Conservation (phyloP, 116 monocot species). For the Papilionanthe hybrid region DNA sequence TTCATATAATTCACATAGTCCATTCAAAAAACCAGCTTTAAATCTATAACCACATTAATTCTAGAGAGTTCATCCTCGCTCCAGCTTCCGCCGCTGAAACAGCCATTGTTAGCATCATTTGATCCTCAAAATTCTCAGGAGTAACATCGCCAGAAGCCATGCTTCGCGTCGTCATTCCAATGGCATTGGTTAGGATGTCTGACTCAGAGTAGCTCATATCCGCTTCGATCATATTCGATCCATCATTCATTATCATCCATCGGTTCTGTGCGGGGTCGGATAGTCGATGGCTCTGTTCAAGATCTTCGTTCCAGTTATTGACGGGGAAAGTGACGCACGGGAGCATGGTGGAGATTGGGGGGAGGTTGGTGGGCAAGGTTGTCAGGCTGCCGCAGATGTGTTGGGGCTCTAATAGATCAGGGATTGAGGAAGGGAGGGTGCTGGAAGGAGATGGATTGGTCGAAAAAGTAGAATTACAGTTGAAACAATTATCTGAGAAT, state of each 20-base stretch:
- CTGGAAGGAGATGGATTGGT: slow-evolving; percentile 32
- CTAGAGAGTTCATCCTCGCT: slow-evolving; percentile 34
- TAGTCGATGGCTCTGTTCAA: slow-evolving; percentile 13
- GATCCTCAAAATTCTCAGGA: slow-evolving; percentile 75
- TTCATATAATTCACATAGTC: neutral
- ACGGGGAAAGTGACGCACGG: slow-evolving; percentile 4
- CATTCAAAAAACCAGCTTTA: slow-evolving; percentile 5
- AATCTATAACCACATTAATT: slow-evolving; percentile 35
- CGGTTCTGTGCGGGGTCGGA: slow-evolving; percentile 4
- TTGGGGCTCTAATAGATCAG: slow-evolving; percentile 47
- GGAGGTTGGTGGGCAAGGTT: neutral
- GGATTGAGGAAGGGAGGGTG: slow-evolving; percentile 44
- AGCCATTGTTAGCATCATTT: slow-evolving; percentile 81
- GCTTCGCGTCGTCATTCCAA: slow-evolving; percentile 1
- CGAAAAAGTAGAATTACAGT: slow-evolving; percentile 12
- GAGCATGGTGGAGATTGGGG: neutral
- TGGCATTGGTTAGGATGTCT: slow-evolving; percentile 21
- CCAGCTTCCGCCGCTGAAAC: slow-evolving; percentile 64
- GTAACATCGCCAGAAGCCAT: slow-evolving; percentile 19
- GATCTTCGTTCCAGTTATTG: slow-evolving; percentile 23
- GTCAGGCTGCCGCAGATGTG: slow-evolving; percentile 15
- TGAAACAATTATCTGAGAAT: slow-evolving; percentile 20
- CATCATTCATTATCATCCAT: slow-evolving; percentile 38
- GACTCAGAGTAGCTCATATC: slow-evolving; percentile 58
- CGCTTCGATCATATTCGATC: slow-evolving; percentile 47